These are phyloP conservation scores for Tuber aestivum DNA, from an alignment of 495 filamentous ascomycete genomes.

Conservation along the genomic window DNA sequence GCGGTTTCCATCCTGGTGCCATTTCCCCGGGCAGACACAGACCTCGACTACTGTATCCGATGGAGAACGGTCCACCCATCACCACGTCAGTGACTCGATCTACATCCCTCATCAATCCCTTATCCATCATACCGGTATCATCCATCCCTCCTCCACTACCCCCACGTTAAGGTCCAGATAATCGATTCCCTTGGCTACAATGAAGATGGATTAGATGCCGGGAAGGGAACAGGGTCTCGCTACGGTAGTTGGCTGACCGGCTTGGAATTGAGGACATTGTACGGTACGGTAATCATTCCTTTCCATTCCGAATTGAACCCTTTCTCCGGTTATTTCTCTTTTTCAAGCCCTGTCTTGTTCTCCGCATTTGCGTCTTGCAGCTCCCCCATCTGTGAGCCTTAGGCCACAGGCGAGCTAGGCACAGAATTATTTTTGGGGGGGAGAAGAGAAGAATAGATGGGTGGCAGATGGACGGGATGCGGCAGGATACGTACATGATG, in stretches of 20 bases:
- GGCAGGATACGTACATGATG: not conserved
- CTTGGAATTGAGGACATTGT: not conserved
- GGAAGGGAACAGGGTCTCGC: not conserved
- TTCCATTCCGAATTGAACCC: not conserved
- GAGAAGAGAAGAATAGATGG: not conserved
- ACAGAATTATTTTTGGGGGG: not conserved
- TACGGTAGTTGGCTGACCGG: not conserved
- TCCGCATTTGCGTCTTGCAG: not conserved
- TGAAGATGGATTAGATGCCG: conserved; percentile 1
- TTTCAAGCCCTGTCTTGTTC: not conserved
- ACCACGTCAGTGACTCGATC: conserved; percentile 37
- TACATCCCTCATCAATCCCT: conserved; percentile 21
- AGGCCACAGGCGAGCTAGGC: not conserved
- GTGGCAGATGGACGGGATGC: not conserved
- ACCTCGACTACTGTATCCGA: conserved; percentile 13
- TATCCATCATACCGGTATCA: not conserved
- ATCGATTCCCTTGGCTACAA: not conserved
- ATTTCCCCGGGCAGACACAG: conserved; percentile 17
- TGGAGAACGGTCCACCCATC: conserved; percentile 10
- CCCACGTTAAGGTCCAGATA: not conserved
- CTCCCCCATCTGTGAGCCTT: not conserved
- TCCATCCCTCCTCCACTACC: not conserved
- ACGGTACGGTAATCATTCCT: not conserved
- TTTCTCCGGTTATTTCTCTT: not conserved
- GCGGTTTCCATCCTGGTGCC: not conserved